A percentile compares a stretch with the other conserved stretches of the same genome.
These are phyloP conservation scores for Chaetoceros tenuissimus DNA, from an alignment of 108 stramenopile genomes.

Conservation along the genomic window DNA sequence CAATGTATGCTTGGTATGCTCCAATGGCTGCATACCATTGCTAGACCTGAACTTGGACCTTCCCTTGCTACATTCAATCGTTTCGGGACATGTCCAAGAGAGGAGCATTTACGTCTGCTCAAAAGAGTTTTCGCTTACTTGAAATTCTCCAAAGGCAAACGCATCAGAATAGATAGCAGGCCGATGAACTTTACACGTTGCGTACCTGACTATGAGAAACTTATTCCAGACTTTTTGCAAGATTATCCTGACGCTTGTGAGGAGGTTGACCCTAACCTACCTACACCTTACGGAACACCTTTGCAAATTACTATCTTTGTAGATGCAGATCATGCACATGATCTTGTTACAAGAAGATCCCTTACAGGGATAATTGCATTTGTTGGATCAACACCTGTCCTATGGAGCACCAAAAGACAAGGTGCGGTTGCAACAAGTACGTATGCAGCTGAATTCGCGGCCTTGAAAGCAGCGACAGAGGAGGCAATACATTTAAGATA, in stretches of 20 bases:
- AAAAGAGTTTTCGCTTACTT: too few relatives aligned
- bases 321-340: slow-evolving; percentile 19
- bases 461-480: slow-evolving; percentile 13
- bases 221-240: too few relatives aligned
- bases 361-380: slow-evolving; percentile 8
- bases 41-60: slow-evolving; percentile 29
- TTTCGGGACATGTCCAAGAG: slow-evolving; percentile 22
- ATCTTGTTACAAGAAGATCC: slow-evolving; percentile 12
- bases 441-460: slow-evolving; percentile 8
- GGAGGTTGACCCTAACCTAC: slow-evolving; percentile 5
- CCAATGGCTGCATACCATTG: slow-evolving; percentile 25
- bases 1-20: slow-evolving; percentile 30
- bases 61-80: slow-evolving; percentile 24
- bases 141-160: too few relatives aligned
- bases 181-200: too few relatives aligned
- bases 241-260: slow-evolving; percentile 9
- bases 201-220: too few relatives aligned
- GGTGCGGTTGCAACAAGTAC: slow-evolving; percentile 1
- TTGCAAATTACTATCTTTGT: slow-evolving; percentile 4
- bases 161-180: too few relatives aligned
- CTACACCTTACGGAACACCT: background rate
- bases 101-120: slow-evolving; percentile 24
- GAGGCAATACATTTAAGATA: slow-evolving; percentile 23
- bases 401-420: background rate
- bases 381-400: slow-evolving; percentile 3